Evolutionary conservation across 2,329 filamentous ascomycete species (phyloP), one percentile per base, ranked within the genome.

Genomic region (Hyphodiscus sp.): DNA sequence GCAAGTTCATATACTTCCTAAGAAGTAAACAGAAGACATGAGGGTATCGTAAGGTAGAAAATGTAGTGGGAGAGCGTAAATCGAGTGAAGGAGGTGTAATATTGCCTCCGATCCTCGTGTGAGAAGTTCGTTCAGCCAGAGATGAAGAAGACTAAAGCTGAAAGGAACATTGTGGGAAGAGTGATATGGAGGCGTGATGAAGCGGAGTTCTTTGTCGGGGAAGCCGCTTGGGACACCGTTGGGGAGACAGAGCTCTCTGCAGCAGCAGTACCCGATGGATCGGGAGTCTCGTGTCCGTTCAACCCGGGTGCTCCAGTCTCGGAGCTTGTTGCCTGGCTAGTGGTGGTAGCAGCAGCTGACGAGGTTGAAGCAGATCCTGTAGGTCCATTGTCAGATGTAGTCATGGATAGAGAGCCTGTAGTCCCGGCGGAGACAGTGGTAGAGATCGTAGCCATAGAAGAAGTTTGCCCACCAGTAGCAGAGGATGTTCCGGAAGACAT

Each of bases 281-380:
- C 57, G 5, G 67, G 58, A 15, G 71, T 69, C 52, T 71, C 68
- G 50, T 73, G 68, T 29, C 72, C 71, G 52, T 67, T 67, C 19
- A 72, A 60, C 2, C 71, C 47, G 6, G 47, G 30, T 10, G 29
- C 9, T 49, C 26, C 47, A 49, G 47, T 49, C n/a, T n/a, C 33
- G 5, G 33, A 18, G 33, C 2, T 26, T 38, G 30, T 29, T 49
- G 45, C 19, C 45, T 26, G 20, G 45, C 26, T 3, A 47, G 45
- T 26, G 9, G 47, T 38, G 3, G 30, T 20, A 15, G 30, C n/a
- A 16, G 16, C 29, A 23, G 47, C 13, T 38, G 15, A 16, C 18
- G 47, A 16, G 26, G n/a, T 15, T 20, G 18, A 23, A 20, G 30
- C 2, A 41, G 16, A 33, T 5, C 30, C 19, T 16, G 47, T 20